Evolutionary conservation across 805 yeast genomes (phyloP), one percentile per base, ranked within the genome.

Genomic region (Metschnikowia lunata): DNA sequence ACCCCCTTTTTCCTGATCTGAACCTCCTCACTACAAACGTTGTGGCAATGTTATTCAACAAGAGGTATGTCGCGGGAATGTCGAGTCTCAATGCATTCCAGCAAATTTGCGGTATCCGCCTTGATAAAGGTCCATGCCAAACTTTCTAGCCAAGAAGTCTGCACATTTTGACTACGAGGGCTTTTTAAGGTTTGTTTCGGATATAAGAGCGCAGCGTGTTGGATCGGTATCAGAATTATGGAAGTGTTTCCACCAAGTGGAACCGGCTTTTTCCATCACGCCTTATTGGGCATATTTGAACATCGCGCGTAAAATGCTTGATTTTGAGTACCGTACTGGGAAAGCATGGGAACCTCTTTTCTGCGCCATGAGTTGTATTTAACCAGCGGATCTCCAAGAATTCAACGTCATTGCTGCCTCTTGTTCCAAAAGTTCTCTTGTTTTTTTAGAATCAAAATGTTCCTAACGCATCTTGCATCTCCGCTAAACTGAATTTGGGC

Each of bases 131-230:
- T 4, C 35, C 42, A 8, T 43, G 66, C 27, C 56, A 55, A 45
- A 39, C 51, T 2, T 62, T 71, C 45, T 71, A 32, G 66, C 65
- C 1, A 61, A 63, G 39, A 53, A 59, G 34, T 54, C 63, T 45
- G 64, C 60, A 3, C 58, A 67, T 37, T 71, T 71, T 43, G 72
- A 71, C 48, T 67, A 67, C 48, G 69, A 67, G 46, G 63, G 66
- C 5, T 71, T 55, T 52, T 50, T 69, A 47, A 55, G 42, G 29
- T 67, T 57, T 38, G 39, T 58, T 8, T 45, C 55, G 2, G 59
- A 55, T 14, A 47, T 70, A 29, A 48, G 53, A 26, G 32, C 43
- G n/a, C 61, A 57, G 40, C 55, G 76, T 43, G 34, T 39, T 6
- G 57, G 56, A 2, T 53, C 61, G 9, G 51, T 69, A 37, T 41